Base-by-base conservation (phyloP, 2,329 filamentous ascomycete species). In the Didymella exigua region DNA sequence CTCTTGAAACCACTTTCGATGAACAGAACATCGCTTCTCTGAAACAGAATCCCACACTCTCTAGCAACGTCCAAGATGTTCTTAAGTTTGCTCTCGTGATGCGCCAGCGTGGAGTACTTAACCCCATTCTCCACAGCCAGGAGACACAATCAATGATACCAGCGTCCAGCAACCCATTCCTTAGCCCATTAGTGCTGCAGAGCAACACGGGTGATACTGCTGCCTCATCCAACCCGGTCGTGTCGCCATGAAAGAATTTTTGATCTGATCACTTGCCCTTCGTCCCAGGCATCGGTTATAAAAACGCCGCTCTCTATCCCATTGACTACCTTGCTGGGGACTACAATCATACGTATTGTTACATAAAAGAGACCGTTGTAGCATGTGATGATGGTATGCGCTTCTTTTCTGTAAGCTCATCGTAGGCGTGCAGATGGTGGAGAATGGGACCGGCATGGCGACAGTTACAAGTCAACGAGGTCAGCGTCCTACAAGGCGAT, bases 321-420 rank as follows among this genome's bases (percentile, higher is more conserved):
- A 43, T 18, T 50, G 47, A 24, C 47, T 43, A 24, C 47, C 38
- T 21, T 44, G 31, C n/a, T 50, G 48, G 11, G 48, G 31, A 26
- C 44, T 44, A 18, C 38, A 50, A 5, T 31, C 48, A 44, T 50
- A 44, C 7, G 40, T 38, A 18, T 44, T 40, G 10, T 44, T n/a
- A n/a, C 66, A n/a, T 66, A 63, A 76, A 58, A 58, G 6, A 69
- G 51, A 3, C 61, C 61, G 49, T 68, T 58, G 4, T 82, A 65
- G 14, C 83, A 54, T 10, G 79, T 76, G 1, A 82, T 73, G 52
- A 84, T 79, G 40, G 76, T 71, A 58, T 82, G 81, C 76, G 77
- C 23, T 73, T 78, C 6, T 76, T 77, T 50, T 84, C 77, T 1
- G 79, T 77, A 13, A 84, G 77, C 13, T 77, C 64, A 57, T 81